These are phyloP conservation scores for Oryza meyeriana DNA, from an alignment of 176 grass and related monocot genomes.

Conservation along the genomic window DNA sequence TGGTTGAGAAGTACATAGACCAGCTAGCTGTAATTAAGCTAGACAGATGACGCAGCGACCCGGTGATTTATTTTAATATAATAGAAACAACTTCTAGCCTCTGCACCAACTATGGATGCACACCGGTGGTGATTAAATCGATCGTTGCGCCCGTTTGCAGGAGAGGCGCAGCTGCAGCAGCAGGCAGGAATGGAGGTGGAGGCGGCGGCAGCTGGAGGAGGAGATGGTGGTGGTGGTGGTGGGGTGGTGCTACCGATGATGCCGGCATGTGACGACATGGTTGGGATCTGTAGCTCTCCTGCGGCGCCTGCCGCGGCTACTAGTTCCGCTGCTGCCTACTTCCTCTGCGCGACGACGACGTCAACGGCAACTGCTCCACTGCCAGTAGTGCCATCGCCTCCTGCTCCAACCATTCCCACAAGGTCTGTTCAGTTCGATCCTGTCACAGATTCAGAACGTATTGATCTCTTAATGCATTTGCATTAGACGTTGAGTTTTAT, in stretches of 20 bases:
- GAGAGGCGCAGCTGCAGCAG: constrained; percentile 31
- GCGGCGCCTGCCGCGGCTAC: constrained; percentile 30
- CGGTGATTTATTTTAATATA: too few relatives aligned
- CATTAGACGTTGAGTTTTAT: not conserved
- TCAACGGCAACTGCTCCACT: constrained; percentile 47
- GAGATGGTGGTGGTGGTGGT: constrained; percentile 15
- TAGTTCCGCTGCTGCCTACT: constrained; percentile 43
- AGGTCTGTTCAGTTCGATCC: constrained; percentile 34
- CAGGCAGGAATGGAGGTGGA: constrained; percentile 28
- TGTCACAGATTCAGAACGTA: constrained; percentile 14
- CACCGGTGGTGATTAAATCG: not conserved
- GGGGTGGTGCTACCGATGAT: constrained; percentile 20
- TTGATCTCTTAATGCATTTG: not conserved
- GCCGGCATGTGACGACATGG: constrained; percentile 39
- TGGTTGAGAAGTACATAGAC: too few relatives aligned
- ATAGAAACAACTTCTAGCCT: not conserved
- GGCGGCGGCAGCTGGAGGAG: not conserved
- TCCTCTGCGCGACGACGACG: constrained; percentile 35
- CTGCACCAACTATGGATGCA: not conserved
- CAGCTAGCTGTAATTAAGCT: too few relatives aligned
- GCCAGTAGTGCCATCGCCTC: constrained; percentile 30
- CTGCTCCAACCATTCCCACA: constrained; percentile 33
- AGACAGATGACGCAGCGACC: too few relatives aligned
- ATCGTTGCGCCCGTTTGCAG: constrained; percentile 18
- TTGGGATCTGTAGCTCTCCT: constrained; percentile 39